Evolutionary conservation across 2,329 filamentous ascomycete genomes (phyloP), one percentile per base, ranked within the genome.

Genomic region (Fusarium liriodendri): DNA sequence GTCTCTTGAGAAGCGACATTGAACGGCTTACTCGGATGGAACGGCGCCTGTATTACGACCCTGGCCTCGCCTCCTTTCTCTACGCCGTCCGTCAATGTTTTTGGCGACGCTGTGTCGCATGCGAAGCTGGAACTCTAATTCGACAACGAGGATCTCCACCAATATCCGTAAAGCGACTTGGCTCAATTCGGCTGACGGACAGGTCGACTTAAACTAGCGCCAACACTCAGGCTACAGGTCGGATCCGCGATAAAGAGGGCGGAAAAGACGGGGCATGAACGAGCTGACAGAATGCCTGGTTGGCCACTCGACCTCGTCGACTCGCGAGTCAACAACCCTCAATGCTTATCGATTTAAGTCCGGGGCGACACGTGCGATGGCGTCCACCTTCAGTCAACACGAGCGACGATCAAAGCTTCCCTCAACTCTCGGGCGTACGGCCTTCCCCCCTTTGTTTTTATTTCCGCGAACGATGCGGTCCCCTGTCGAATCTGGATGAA

Each of bases 1-100:
- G 76, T 83, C 25, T 78, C 78, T 42, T 80, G 73, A 77, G 42
- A 40, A 70, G 61, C 52, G 50, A 57, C 64, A 52, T 47, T 29
- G 22, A n/a, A 54, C 40, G 40, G 42, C 42, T 55, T 45, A 32
- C 22, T 47, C 71, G 59, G 62, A 54, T 59, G 42, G 59, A 64
- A 60, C 70, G 70, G 45, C 55, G 70, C 60, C 58, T 62, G 33
- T 50, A 50, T 55, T 33, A 50, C 42, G 20, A 73, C 65, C 61
- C 67, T 62, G 32, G 61, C 63, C 42, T 65, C 47, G 70, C 62
- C 68, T 74, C 64, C 64, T 66, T 76, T 70, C 67, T 64, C 66
- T 38, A 60, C 63, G 47, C 58, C 61, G 62, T 59, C 55, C 33
- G 40, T 52, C 50, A 52, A 60, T 59, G 27, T 60, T 67, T 45